Evolutionary conservation across 805 yeast genomes (phyloP), one percentile per base, ranked within the genome.

Genomic region (Yarrowia hollandica): DNA sequence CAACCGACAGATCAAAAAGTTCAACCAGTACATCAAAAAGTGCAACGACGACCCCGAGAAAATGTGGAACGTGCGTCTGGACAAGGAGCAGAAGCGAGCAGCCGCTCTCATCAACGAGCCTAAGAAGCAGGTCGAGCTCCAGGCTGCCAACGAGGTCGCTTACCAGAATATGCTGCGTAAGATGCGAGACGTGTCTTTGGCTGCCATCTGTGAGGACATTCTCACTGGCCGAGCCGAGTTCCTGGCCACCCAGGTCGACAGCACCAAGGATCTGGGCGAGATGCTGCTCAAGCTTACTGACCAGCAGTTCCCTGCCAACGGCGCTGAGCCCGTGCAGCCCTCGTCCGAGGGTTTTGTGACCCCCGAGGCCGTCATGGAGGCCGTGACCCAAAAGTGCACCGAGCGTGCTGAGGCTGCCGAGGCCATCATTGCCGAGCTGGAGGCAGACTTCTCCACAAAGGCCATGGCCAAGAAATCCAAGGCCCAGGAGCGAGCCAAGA

Each of bases 11-110:
- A 82, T 88, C 50, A 74, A 78, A 23, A 79, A 80, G 63, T 92
- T 91, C 94, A 90, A 90, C 73, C 75, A 78, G 62, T 86, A 81
- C 71, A 85, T 91, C 6, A 77, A 78, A 21, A 71, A 76, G 31
- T 90, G 85, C 62, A 75, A 74, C 60, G 76, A 73, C 50, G 76
- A 79, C 67, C 90, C 90, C 34, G 75, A 75, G 67, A 77, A 74
- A 57, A 79, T 78, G 65, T 86, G 84, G 85, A 74, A 61, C 41
- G 60, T 64, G 31, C 66, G 69, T 14, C 60, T 19, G 21, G 58
- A 60, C 22, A 59, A 56, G 39, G 55, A 28, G 44, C 30, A 44
- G 21, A 57, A 54, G 28, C 61, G 62, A 25, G 46, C 16, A 48
- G 46, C 26, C 16, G 60, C 31, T n/a, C 14, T 8, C 18, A 25